phyloP scores from a whole-genome alignment of 768 basidiomycete species.

The Amanita subjunquillea region DNA sequence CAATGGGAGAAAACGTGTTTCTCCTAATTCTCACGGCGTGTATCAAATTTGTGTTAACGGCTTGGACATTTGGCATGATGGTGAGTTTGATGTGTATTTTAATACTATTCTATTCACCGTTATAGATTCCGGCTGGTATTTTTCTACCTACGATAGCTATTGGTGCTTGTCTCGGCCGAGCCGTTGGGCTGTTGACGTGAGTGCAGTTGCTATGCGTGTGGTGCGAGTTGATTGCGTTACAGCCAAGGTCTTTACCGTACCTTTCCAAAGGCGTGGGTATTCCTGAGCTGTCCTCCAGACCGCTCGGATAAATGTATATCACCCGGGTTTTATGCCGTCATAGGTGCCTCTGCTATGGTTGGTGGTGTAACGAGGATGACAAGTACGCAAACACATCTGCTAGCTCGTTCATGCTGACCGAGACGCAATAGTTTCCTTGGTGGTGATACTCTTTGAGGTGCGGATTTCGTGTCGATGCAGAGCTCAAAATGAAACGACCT shows the following conservation, averaged over 20 bases:
- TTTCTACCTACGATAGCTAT: slow-evolving; percentile 71
- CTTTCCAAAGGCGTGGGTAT: slow-evolving; percentile 62
- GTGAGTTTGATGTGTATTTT: slow-evolving; percentile 20
- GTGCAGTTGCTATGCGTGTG: slow-evolving; percentile 10
- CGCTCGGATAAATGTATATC: slow-evolving; percentile 58
- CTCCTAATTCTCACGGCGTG: slow-evolving; percentile 51
- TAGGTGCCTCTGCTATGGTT: slow-evolving; percentile 68
- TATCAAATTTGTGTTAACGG: slow-evolving; percentile 52
- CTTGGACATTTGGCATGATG: slow-evolving; percentile 78
- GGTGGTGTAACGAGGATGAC: slow-evolving; percentile 74
- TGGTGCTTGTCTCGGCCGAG: slow-evolving; percentile 64
- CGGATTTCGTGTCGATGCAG: not conserved
- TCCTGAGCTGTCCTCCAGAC: slow-evolving; percentile 64
- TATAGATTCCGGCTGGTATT: slow-evolving; percentile 64
- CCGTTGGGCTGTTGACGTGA: slow-evolving; percentile 58
- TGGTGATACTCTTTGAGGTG: slow-evolving; percentile 71
- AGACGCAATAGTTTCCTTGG: slow-evolving; percentile 47
- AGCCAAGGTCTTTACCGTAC: slow-evolving; percentile 60
- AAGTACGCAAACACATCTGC: slow-evolving; percentile 27
- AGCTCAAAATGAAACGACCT: not conserved
- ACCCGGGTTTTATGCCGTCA: slow-evolving; percentile 70
- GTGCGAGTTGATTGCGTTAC: not conserved
- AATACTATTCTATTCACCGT: not conserved
- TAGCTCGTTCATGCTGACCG: slow-evolving; percentile 2
- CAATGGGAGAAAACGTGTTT: slow-evolving; percentile 59